Conservation (phyloP, 2,329 filamentous ascomycete species). For the Sporothrix brunneoviolacea region DNA sequence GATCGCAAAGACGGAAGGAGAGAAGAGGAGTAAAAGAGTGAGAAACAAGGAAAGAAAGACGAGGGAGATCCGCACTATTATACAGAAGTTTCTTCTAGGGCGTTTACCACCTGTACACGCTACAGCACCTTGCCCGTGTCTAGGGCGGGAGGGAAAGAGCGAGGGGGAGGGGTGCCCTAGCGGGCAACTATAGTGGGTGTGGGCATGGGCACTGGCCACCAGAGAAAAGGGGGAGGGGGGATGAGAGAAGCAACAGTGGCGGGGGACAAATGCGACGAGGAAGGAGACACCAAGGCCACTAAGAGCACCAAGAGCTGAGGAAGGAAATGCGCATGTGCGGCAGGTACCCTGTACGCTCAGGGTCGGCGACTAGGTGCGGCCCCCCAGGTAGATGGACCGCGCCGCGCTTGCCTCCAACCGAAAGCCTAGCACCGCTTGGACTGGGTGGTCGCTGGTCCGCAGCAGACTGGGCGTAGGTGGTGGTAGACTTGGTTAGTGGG, state of each 20-base stretch:
- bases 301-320: not conserved
- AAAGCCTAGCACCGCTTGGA: not conserved
- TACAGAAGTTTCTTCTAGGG: slow-evolving; percentile 3
- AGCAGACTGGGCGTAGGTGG: not conserved
- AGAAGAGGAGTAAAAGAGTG: not conserved
- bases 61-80: slow-evolving; percentile 15
- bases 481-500: not conserved
- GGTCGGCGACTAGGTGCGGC: slow-evolving; percentile 12
- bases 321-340: not conserved
- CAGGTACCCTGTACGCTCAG: slow-evolving; percentile 11
- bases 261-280: not conserved
- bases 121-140: not conserved
- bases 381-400: slow-evolving; percentile 18
- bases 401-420: slow-evolving; percentile 3
- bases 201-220: too few relatives aligned
- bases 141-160: not conserved
- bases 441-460: not conserved
- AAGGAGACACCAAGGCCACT: not conserved
- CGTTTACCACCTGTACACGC: not conserved
- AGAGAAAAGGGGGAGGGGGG: not conserved
- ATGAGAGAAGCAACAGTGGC: not conserved
- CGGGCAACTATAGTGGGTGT: not conserved
- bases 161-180: slow-evolving; percentile 7
- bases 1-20: not conserved
- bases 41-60: slow-evolving; percentile 8